Evolutionary conservation across 441 rosid species (phyloP).

Genomic region (Brassica hybrid): DNA sequence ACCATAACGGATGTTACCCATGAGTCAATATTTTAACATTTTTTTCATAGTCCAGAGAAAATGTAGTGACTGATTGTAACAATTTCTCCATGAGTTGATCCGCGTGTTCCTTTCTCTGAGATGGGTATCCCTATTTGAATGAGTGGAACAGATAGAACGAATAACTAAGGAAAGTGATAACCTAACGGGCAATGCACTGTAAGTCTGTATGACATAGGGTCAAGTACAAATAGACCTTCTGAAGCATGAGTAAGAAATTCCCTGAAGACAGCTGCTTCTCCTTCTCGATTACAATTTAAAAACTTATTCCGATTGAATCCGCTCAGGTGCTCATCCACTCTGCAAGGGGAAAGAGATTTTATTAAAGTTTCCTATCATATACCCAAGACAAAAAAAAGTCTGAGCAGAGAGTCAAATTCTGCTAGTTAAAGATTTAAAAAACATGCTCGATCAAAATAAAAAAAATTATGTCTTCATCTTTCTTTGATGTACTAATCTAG

Average conservation of each 20-base stretch:
- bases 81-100: slow-evolving; percentile 70
- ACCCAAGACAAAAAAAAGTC: too few species aligned
- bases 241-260: slow-evolving; percentile 76
- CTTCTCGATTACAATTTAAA: slow-evolving; percentile 60
- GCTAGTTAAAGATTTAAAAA: too few species aligned
- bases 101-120: slow-evolving; percentile 47
- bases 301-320: slow-evolving; percentile 50
- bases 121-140: slow-evolving; percentile 63
- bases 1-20: slow-evolving; percentile 22
- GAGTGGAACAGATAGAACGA: slow-evolving; percentile 46
- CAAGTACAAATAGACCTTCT: slow-evolving; percentile 53
- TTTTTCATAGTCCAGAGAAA: background rate
- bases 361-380: too few species aligned
- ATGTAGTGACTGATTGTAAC: slow-evolving; percentile 41
- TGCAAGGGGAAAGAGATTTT: too few species aligned
- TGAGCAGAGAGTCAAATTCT: too few species aligned
- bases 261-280: slow-evolving; percentile 62
- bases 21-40: background rate
- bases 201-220: background rate
- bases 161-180: slow-evolving; percentile 20
- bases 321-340: too few species aligned
- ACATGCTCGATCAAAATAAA: too few species aligned
- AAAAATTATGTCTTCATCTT: too few species aligned
- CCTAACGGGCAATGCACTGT: background rate
- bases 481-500: too few species aligned